Evolutionary conservation across 78 protist species (phyloP), one percentile per base, ranked within the genome.

Genomic region (Capsaspora owczarzaki): DNA sequence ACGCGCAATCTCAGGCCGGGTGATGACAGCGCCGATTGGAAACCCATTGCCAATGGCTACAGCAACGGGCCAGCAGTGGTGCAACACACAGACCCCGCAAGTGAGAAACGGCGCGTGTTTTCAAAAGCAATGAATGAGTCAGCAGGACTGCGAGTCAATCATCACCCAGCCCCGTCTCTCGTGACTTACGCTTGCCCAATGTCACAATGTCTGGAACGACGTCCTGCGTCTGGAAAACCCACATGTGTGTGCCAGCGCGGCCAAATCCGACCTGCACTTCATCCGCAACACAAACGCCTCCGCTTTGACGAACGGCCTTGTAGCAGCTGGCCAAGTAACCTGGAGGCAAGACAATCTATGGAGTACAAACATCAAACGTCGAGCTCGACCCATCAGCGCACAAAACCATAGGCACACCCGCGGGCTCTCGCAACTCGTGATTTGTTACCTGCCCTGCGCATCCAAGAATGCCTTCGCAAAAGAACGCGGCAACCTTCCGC

Each of bases 221-320:
- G 53, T 61, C 68, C 68, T 46, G 46, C 41, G 23, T 2, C 41
- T 63, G 42, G 19, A 89, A 91, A 29, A 83, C 90, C 95, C 92
- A 89, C 72, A 29, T 35, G 35, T 20, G 33, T 23, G 35, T 6
- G 37, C 95, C 95, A 4, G 37, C 29, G 37, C 95, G 70, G 29
- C 94, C 93, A 66, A 91, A 83, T 0, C 95, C 95, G 0, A 78
- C 72, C 76, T 92, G 95, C 61, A 92, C 95, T 79, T 92, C 95
- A 63, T 92, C 95, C 63, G 89, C 84, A 35, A 92, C 53, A 84
- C 93, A 88, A 47, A 92, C 68, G 37, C 90, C 95, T 38, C 95
- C 95, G 51, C 2, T 47, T 5, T 46, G 61, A 25, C 92, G 85
- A 27, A 87, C 86, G 4, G 61, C 63, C 0, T 0, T 81, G 75